Percentiles rank a stretch among this genome's conserved stretches.
phyloP scores from a whole-genome alignment of 1,284 basidiomycete species.

The Rhodotorula sp. region DNA sequence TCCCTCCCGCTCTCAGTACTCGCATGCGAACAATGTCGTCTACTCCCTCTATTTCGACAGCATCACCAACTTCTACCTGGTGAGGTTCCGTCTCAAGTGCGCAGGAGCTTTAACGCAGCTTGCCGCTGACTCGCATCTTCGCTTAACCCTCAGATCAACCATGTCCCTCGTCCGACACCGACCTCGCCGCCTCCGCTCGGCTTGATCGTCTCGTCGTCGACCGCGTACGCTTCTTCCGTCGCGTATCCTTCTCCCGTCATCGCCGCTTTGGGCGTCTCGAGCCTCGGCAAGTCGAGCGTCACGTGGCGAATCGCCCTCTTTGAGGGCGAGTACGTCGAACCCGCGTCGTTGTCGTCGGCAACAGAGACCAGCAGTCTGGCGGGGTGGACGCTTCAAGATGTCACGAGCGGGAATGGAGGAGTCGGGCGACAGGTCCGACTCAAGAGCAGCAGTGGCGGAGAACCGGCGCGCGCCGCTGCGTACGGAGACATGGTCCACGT shows the following conservation, averaged over 20 bases:
- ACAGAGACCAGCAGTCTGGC: background rate
- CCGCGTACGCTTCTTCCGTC: slow-evolving; percentile 22
- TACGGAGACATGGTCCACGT: slow-evolving; percentile 41
- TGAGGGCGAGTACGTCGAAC: slow-evolving; percentile 10
- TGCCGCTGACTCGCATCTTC: background rate
- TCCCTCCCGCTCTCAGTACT: slow-evolving; percentile 12
- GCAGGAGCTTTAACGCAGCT: too few species aligned
- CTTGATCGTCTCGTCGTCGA: slow-evolving; percentile 12
- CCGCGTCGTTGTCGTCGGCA: background rate
- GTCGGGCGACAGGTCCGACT: slow-evolving; percentile 9
- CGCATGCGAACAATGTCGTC: slow-evolving; percentile 26
- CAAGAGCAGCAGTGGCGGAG: background rate
- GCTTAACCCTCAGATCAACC: background rate
- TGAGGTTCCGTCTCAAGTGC: background rate
- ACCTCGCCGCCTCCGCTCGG: slow-evolving; percentile 9
- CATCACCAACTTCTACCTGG: slow-evolving; percentile 37
- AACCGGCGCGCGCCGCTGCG: slow-evolving; percentile 21
- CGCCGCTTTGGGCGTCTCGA: slow-evolving; percentile 15
- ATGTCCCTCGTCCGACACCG: background rate
- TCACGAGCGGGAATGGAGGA: background rate
- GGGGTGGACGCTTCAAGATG: background rate
- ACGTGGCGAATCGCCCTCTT: slow-evolving; percentile 29
- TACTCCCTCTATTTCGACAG: slow-evolving; percentile 35
- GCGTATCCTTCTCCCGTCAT: slow-evolving; percentile 25
- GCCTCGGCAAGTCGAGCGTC: slow-evolving; percentile 4